Evolutionary conservation across 1,139 yeast species (phyloP).

Genomic region (Candida sp.): DNA sequence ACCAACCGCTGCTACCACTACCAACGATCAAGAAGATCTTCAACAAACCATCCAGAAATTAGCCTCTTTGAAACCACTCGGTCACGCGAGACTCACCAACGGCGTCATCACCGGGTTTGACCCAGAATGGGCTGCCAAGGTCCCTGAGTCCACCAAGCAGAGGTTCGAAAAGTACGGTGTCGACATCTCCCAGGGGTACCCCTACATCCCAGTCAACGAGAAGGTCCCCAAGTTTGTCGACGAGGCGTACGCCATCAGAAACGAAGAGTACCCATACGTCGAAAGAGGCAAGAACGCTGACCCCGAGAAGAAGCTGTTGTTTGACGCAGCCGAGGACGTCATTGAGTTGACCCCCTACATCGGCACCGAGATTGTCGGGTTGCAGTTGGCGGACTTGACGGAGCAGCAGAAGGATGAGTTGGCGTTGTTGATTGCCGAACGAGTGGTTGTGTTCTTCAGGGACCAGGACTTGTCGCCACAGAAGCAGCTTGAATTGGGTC

Average conservation of each 20-base stretch:
- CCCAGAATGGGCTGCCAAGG: conserved; percentile 20
- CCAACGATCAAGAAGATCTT: conserved; percentile 14
- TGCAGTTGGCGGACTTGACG: conserved; percentile 51
- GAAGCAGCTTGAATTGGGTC: conserved; percentile 48
- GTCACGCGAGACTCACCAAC: conserved; percentile 15
- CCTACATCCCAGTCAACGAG: conserved; percentile 26
- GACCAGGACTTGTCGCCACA: conserved; percentile 48
- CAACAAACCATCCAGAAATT: conserved; percentile 19
- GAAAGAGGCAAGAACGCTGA: conserved; percentile 56
- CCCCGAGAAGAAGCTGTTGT: conserved; percentile 54
- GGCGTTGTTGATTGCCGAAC: conserved; percentile 46
- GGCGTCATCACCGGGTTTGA: conserved; percentile 15
- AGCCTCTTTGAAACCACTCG: conserved; percentile 23
- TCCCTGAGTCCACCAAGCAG: conserved; percentile 33
- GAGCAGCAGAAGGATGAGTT: conserved; percentile 57
- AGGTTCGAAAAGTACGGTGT: conserved; percentile 33
- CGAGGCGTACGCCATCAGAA: conserved; percentile 51
- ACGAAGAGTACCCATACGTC: conserved; percentile 40
- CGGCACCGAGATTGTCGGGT: conserved; percentile 62
- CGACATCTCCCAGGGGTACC: conserved; percentile 38
- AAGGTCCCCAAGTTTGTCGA: conserved; percentile 54
- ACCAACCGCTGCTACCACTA: conserved; percentile 9
- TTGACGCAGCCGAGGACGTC: conserved; percentile 57
- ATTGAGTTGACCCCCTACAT: conserved; percentile 49
- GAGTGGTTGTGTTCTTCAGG: conserved; percentile 48